Evolutionary conservation across 768 basidiomycete genomes (phyloP).

Genomic region (Mycena galericulata): DNA sequence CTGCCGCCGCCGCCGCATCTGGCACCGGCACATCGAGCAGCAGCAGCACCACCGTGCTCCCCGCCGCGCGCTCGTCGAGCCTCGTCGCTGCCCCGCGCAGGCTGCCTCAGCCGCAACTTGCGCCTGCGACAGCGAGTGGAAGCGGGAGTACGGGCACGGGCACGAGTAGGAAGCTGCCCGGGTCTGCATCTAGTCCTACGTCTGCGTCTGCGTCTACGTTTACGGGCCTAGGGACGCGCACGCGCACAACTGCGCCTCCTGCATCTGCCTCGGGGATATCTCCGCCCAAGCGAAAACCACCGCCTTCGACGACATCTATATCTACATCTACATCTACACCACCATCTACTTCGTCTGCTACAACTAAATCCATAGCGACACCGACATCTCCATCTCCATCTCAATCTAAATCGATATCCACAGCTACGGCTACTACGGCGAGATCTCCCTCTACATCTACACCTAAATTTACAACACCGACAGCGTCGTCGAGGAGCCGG

Average conservation of each 20-base stretch:
- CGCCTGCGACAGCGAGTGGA: not conserved
- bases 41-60: not conserved
- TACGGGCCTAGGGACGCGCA: too few species aligned
- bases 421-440: too few species aligned
- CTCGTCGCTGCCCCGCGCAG: too few species aligned
- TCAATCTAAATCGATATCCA: too few species aligned
- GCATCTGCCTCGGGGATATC: too few species aligned
- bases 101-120: too few species aligned
- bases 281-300: too few species aligned
- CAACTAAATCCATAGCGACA: too few species aligned
- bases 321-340: not conserved
- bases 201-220: too few species aligned
- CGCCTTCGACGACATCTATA: not conserved
- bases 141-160: not conserved
- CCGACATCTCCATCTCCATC: too few species aligned
- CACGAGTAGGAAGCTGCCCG: not conserved
- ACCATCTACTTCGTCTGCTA: not conserved
- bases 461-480: not conserved
- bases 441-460: not conserved
- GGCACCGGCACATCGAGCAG: not conserved
- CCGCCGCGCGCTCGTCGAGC: not conserved
- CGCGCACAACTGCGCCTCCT: too few species aligned
- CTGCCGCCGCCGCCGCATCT: not conserved
- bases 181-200: too few species aligned
- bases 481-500: not conserved